Percentiles rank a stretch among this genome's conserved stretches.
Evolutionary conservation across 192 early-diverging fungal species (phyloP).

Genomic region (Coemansia sp.): DNA sequence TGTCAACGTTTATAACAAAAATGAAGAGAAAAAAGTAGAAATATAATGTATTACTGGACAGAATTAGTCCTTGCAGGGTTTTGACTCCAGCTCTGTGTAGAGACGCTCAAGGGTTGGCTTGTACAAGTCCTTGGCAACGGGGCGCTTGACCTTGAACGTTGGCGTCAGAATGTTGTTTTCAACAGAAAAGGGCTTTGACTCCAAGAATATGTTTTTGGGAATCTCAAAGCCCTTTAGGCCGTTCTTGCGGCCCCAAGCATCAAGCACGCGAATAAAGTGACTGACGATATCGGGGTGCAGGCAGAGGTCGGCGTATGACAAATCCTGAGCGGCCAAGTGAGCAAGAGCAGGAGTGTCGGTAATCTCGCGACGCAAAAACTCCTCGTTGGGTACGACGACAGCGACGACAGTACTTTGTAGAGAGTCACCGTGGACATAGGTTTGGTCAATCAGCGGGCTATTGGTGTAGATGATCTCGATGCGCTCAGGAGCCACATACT

Average conservation of each 20-base stretch:
- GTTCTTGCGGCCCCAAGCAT: constrained; percentile 53
- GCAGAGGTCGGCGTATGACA: constrained; percentile 62
- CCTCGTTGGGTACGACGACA: constrained; percentile 74
- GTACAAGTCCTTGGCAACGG: constrained; percentile 52
- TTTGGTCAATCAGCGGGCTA: constrained; percentile 65
- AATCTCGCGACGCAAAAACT: constrained; percentile 53
- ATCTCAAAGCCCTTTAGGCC: constrained; percentile 75
- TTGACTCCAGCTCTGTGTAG: not conserved
- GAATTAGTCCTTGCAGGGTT: not conserved
- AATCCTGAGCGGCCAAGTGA: constrained; percentile 23
- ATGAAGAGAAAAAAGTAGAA: not conserved
- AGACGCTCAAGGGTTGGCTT: constrained; percentile 28
- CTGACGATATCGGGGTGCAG: constrained; percentile 56
- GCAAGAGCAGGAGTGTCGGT: constrained; percentile 34
- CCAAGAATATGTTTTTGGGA: constrained; percentile 68
- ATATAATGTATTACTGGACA: not conserved
- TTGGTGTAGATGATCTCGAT: constrained; percentile 70
- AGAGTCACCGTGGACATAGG: constrained; percentile 79
- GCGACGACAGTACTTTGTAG: constrained; percentile 75
- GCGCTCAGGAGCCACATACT: constrained; percentile 84
- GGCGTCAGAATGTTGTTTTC: constrained; percentile 86
- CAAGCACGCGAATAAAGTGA: constrained; percentile 58
- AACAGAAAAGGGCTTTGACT: constrained; percentile 68
- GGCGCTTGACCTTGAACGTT: constrained; percentile 69
- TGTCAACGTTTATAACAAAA: not conserved